phyloP scores from a whole-genome alignment of 2,329 filamentous ascomycete species.

The Pyrenophora seminiperda region DNA sequence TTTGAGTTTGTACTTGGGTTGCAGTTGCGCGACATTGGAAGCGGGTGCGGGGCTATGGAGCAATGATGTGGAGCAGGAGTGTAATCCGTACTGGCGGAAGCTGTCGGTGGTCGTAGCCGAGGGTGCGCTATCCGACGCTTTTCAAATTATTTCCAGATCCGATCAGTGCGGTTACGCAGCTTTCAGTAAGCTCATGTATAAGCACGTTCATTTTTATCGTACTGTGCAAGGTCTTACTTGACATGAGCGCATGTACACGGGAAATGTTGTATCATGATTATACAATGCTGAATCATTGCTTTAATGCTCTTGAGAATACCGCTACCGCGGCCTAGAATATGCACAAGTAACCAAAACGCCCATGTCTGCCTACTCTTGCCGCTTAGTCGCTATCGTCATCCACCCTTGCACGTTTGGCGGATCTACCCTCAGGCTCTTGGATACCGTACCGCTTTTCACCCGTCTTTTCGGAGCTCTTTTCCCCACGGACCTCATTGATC shows the following conservation, averaged over 20 bases:
- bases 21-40: conserved; percentile 1
- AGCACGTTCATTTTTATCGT: no score
- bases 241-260: not conserved
- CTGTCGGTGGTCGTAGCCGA: conserved; percentile 15
- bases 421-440: conserved; percentile 62
- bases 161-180: not conserved
- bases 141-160: no score
- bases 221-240: not conserved
- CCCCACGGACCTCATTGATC: conserved; percentile 75
- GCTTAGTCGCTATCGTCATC: conserved; percentile 66
- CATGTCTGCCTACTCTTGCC: not conserved
- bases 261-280: not conserved
- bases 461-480: conserved; percentile 56
- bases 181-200: no score
- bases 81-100: conserved; percentile 23
- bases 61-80: not conserved
- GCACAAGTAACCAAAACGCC: conserved; percentile 13
- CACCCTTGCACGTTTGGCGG: conserved; percentile 74
- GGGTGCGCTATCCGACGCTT: conserved; percentile 28
- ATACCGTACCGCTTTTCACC: conserved; percentile 78
- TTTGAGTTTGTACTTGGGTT: not conserved
- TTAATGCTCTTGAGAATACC: conserved; percentile 6
- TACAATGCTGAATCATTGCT: not conserved
- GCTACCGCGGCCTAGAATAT: conserved; percentile 1
- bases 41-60: conserved; percentile 27